Base-by-base conservation (phyloP, 2,329 filamentous ascomycete genomes). In the Penicillium decumbens region DNA sequence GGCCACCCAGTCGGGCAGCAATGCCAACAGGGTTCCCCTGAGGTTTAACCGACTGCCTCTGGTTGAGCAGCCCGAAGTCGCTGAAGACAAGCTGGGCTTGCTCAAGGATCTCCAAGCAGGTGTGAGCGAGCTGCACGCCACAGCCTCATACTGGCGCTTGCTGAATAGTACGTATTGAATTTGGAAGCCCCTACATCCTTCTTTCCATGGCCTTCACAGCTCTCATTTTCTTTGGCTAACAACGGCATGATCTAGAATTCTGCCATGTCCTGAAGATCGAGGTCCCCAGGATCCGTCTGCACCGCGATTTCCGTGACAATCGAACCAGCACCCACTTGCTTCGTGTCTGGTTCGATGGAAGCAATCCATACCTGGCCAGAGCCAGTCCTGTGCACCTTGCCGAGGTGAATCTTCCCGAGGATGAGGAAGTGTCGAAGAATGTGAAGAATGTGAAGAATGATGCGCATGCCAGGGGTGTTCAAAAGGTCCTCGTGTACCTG, bases 311-410 rank as follows among this genome's bases (percentile, higher is more conserved):
- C 2, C 6, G 35, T 27, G 15, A 18, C 18, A 8, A 15, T 7
- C 12, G 32, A 13, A 8, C 15, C 1, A 15, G 18, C 1, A 25
- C 30, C 1, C 41, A 25, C 6, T 7, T 43, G 2, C n/a, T 57
- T 3, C 40, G 28, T 7, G 53, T 50, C 8, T 27, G 10, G 12
- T 55, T 55, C 18, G 30, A 51, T 9, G n/a, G n/a, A 1, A 27
- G 23, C 3, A 13, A 53, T 10, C 50, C 52, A 3, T 56, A 49
- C 38, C 39, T 59, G 1, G 18, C 8, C 20, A 60, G 65, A 2
- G 65, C 61, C 1, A 64, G 67, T n/a, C 53, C 60, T 3, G 57
- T 70, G 29, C 57, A 58, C 18, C 32, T 59, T 10, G 46, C 59
- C 1, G 50, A 51, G 3, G 40, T 45, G 8, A 25, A 53, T 15